Evolutionary conservation across 1,284 basidiomycete species (phyloP).

Genomic region (Trichosporon ovoides): DNA sequence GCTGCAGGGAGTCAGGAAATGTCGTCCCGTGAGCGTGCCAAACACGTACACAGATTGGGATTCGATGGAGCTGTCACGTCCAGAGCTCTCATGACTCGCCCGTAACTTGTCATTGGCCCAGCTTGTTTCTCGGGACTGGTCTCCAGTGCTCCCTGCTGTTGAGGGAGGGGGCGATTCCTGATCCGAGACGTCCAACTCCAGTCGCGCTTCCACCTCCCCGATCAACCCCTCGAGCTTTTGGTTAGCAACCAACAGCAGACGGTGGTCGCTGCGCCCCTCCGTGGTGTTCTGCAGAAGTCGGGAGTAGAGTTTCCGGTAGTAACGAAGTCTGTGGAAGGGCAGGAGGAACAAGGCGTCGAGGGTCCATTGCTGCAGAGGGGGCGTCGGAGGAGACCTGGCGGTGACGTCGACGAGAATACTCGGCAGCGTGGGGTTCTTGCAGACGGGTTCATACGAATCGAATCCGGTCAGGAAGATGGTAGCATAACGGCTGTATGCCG

Average conservation of each 20-base stretch:
- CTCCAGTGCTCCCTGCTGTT: conserved; percentile 5
- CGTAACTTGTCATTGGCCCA: conserved; percentile 36
- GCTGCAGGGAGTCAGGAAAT: conserved; percentile 20
- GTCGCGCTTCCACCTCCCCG: conserved; percentile 60
- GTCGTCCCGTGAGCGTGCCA: neutral
- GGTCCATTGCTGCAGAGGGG: conserved; percentile 60
- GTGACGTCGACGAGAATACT: conserved; percentile 69
- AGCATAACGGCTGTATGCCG: conserved; percentile 78
- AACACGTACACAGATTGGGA: conserved; percentile 38
- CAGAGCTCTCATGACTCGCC: conserved; percentile 38
- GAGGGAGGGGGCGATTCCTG: conserved; percentile 22
- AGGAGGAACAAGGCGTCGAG: conserved; percentile 81
- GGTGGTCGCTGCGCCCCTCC: conserved; percentile 82
- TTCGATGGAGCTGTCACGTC: conserved; percentile 35
- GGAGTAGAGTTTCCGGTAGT: conserved; percentile 88
- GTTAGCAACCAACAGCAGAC: conserved; percentile 70
- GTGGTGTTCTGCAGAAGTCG: conserved; percentile 81
- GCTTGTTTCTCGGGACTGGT: conserved; percentile 25
- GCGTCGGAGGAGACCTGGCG: conserved; percentile 55
- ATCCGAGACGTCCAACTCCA: conserved; percentile 46
- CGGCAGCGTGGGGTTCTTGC: conserved; percentile 65
- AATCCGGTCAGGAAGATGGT: conserved; percentile 70
- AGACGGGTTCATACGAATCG: conserved; percentile 73
- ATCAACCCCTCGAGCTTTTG: conserved; percentile 74
- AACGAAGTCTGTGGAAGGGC: conserved; percentile 75